phyloP scores from a whole-genome alignment of 352 stramenopile genomes.

The Phytopythium kandeliae region DNA sequence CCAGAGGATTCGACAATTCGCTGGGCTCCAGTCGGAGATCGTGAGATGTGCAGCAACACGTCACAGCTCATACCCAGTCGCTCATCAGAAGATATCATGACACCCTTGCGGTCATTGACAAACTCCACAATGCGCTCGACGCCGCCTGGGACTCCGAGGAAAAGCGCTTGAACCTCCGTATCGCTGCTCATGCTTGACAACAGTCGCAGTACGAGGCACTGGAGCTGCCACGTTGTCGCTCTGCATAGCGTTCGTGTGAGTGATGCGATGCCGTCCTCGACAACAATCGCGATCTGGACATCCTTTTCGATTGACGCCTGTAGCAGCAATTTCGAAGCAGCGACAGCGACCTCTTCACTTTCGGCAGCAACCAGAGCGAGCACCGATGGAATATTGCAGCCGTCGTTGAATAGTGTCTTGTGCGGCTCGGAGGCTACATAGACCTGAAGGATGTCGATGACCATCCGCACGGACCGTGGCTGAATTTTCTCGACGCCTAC shows the following conservation, averaged over 20 bases:
- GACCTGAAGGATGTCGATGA: constrained; percentile 47
- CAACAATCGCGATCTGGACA: constrained; percentile 57
- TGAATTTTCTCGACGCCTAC: constrained; percentile 24
- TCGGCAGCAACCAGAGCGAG: constrained; percentile 29
- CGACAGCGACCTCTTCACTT: constrained; percentile 32
- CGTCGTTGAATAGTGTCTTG: constrained; percentile 43
- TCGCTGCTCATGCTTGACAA: constrained; percentile 51
- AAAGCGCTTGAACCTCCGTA: constrained; percentile 52
- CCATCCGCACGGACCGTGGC: constrained; percentile 25
- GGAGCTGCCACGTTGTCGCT: constrained; percentile 23
- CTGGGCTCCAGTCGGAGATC: constrained; percentile 17
- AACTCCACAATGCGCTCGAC: constrained; percentile 39
- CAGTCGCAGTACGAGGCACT: constrained; percentile 43
- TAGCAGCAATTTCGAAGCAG: constrained; percentile 41
- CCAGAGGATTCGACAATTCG: constrained; percentile 34
- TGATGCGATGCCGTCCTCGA: constrained; percentile 63
- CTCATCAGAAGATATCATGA: constrained; percentile 20
- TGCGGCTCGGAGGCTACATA: constrained; percentile 26
- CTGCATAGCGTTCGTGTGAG: constrained; percentile 40
- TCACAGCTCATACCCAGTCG: constrained; percentile 35
- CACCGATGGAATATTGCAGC: constrained; percentile 41
- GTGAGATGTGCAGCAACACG: constrained; percentile 38
- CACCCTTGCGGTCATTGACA: constrained; percentile 28
- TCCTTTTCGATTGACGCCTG: constrained; percentile 32
- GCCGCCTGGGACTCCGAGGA: constrained; percentile 39